Percentiles rank a stretch among this genome's conserved stretches.
phyloP scores from a whole-genome alignment of 495 filamentous ascomycete species.

The Podospora pseudocomata region DNA sequence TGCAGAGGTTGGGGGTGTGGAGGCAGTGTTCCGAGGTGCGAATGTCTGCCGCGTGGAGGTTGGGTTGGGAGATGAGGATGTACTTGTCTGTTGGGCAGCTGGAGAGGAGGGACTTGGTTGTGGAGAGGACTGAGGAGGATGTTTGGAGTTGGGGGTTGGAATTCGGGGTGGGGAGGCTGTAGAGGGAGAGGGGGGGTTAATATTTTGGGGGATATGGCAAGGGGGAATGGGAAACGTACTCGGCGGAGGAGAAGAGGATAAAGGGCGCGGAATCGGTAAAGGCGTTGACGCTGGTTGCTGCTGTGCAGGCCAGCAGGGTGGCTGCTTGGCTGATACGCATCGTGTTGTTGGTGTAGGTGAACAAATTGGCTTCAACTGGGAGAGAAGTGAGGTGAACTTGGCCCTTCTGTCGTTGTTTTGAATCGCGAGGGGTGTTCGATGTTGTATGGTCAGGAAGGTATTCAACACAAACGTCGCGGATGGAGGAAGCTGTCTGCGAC shows the following conservation, averaged over 20 bases:
- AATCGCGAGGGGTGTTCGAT: too few species aligned
- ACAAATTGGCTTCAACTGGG: neutral
- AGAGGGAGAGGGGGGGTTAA: slow-evolving; percentile 15
- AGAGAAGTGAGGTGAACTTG: neutral
- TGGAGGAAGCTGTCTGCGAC: neutral
- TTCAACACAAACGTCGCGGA: neutral
- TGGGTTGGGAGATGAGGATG: slow-evolving; percentile 75
- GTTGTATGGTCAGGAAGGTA: too few species aligned
- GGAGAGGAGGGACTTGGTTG: slow-evolving; percentile 49
- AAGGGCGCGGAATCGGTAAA: slow-evolving; percentile 86
- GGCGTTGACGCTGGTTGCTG: slow-evolving; percentile 51
- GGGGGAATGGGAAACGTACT: slow-evolving; percentile 51
- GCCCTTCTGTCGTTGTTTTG: too few species aligned
- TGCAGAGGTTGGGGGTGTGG: slow-evolving; percentile 32
- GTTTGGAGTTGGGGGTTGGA: slow-evolving; percentile 42
- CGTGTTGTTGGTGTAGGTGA: slow-evolving; percentile 18
- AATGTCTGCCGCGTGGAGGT: slow-evolving; percentile 65
- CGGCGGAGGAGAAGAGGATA: slow-evolving; percentile 73
- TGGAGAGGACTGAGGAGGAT: slow-evolving; percentile 35
- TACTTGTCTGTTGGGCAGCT: slow-evolving; percentile 74
- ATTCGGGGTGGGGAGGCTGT: slow-evolving; percentile 14
- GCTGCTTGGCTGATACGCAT: slow-evolving; percentile 62
- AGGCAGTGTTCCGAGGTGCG: slow-evolving; percentile 26
- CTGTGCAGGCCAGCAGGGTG: slow-evolving; percentile 58
- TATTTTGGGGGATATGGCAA: neutral